Base-by-base conservation (phyloP, 768 basidiomycete genomes). In the Auricularia heimuer region DNA sequence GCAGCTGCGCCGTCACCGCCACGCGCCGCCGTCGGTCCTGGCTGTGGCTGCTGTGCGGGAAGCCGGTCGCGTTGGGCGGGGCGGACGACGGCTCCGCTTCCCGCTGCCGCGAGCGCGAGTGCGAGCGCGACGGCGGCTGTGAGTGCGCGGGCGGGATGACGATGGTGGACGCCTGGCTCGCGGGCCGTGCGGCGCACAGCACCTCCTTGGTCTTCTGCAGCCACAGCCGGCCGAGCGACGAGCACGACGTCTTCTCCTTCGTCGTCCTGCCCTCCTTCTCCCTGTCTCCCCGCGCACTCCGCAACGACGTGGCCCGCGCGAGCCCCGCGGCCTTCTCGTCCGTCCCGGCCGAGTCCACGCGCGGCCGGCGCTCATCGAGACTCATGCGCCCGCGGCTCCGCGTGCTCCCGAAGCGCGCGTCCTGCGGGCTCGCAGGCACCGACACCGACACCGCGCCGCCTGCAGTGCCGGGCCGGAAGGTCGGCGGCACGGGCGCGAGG, bases 191-290 rank as follows among this genome's bases (percentile, higher is more conserved):
- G 34, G 56, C 56, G 34, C 56, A 60, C 29, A 60, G 56, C 56
- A 35, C 56, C 56, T 60, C 56, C 56, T 60, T 60, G 24, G 56
- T 60, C 56, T 60, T 60, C 34, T 60, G 56, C 10, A 60, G 12
- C 56, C 56, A 60, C 24, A 60, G 34, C 56, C 56, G 56, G 21
- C 29, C 34, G 24, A 60, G 56, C 8, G 24, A 29, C 56, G 56
- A 60, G 56, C 56, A 29, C 29, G 29, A 33, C 56, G 56, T 33
- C 56, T 60, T 60, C 34, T 35, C 34, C 56, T 60, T 60, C 29
- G 56, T 18, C 44, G 44, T 45, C 18, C 44, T 0, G 39, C 21
- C 47, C 11, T 11, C 47, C 47, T 18, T 8, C 47, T 6, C 14
- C 10, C 21, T 51, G 47, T 10, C 44, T 10, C 11, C 10, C 10